Percentiles rank a stretch among this genome's conserved stretches.
phyloP scores from a whole-genome alignment of 768 basidiomycete species.

The Pleurotus eryngii region DNA sequence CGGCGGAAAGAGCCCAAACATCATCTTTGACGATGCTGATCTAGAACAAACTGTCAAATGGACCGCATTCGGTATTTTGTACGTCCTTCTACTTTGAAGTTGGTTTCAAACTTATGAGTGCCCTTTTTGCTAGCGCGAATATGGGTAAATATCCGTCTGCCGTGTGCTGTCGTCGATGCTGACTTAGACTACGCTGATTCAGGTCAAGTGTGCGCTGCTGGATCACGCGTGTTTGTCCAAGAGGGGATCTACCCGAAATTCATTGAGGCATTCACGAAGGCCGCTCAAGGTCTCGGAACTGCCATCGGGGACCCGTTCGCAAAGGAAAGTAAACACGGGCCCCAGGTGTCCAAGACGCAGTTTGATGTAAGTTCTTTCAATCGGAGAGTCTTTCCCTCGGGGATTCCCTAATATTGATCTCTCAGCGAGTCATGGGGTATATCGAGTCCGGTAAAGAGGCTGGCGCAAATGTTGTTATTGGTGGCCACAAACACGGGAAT shows the following conservation, averaged over 20 bases:
- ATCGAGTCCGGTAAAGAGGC: conserved; percentile 71
- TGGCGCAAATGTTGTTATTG: conserved; percentile 61
- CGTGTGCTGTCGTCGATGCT: background rate
- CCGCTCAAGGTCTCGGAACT: conserved; percentile 27
- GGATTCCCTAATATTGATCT: background rate
- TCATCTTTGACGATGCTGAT: conserved; percentile 63
- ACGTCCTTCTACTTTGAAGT: conserved; percentile 14
- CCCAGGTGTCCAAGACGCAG: conserved; percentile 46
- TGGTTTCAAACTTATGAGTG: too few species aligned
- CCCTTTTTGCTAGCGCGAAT: conserved; percentile 14
- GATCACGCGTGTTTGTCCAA: conserved; percentile 58
- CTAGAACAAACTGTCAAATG: conserved; percentile 56
- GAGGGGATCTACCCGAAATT: conserved; percentile 56
- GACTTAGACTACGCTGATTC: conserved; percentile 26
- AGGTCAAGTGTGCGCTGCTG: conserved; percentile 50
- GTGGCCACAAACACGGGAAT: conserved; percentile 54
- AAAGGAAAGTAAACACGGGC: conserved; percentile 39
- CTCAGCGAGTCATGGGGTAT: conserved; percentile 68
- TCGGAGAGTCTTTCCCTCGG: background rate
- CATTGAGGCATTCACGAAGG: conserved; percentile 38
- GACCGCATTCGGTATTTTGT: conserved; percentile 60
- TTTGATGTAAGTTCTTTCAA: conserved; percentile 32
- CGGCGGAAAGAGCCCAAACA: conserved; percentile 64
- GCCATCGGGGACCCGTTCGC: conserved; percentile 50
- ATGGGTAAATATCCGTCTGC: conserved; percentile 2